Percentiles rank a stretch among this genome's conserved stretches.
Evolutionary conservation across 352 stramenopile species (phyloP).

Genomic region (Pythium insidiosum): DNA sequence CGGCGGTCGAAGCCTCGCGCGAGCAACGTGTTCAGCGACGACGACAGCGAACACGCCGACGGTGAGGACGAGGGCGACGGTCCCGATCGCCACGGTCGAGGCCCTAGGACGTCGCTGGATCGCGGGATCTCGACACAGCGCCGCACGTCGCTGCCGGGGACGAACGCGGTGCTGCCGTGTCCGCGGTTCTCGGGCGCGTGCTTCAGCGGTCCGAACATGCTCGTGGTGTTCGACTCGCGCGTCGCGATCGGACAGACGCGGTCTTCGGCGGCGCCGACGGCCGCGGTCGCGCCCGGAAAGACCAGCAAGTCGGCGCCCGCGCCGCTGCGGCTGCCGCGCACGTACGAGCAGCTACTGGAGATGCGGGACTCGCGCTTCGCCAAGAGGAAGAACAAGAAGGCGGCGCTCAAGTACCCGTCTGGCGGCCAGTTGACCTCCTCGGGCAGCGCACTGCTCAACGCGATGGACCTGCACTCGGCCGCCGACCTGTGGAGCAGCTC

Average conservation of each 20-base stretch:
- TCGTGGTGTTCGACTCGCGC: slow-evolving; percentile 80
- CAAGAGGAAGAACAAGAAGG: slow-evolving; percentile 78
- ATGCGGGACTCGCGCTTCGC: slow-evolving; percentile 66
- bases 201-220: slow-evolving; percentile 81
- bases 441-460: no score
- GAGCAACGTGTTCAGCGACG: no score
- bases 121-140: not conserved
- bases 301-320: slow-evolving; percentile 22
- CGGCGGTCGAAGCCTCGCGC: no score
- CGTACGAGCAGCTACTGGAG: slow-evolving; percentile 70
- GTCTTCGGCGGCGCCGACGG: slow-evolving; percentile 24
- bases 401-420: not conserved
- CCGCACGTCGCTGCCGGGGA: slow-evolving; percentile 1
- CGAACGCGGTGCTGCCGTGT: slow-evolving; percentile 38
- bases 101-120: no score
- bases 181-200: slow-evolving; percentile 69
- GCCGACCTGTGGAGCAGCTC: slow-evolving; percentile 1
- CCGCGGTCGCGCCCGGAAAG: slow-evolving; percentile 46
- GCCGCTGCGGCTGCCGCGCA: slow-evolving; percentile 50
- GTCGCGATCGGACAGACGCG: slow-evolving; percentile 67
- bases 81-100: not conserved
- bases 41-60: no score
- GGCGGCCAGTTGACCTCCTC: not conserved
- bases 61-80: slow-evolving; percentile 1
- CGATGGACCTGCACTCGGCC: slow-evolving; percentile 21